Evolutionary conservation across 1,284 basidiomycete species (phyloP).

Genomic region (Ceratobasidium sp.): DNA sequence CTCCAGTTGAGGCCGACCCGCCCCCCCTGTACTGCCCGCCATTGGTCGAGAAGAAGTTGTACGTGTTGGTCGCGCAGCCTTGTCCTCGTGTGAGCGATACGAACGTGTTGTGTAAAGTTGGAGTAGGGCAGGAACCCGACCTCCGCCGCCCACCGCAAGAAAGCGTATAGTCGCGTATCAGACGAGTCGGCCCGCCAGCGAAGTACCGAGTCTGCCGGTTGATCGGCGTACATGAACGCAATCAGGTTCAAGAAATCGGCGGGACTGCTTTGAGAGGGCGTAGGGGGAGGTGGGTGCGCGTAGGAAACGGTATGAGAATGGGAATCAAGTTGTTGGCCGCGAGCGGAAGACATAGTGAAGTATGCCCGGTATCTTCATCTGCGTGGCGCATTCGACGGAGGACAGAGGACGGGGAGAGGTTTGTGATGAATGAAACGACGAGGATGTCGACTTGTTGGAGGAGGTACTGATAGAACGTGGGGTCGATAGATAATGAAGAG

Average conservation of each 20-base stretch:
- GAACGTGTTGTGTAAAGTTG: conserved; percentile 89
- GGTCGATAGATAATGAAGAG: conserved; percentile 65
- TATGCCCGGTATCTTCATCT: conserved; percentile 77
- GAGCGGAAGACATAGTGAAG: conserved; percentile 72
- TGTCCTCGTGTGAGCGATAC: conserved; percentile 85
- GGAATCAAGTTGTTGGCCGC: conserved; percentile 67
- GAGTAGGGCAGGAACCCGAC: conserved; percentile 76
- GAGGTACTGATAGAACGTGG: conserved; percentile 76
- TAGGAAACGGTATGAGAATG: conserved; percentile 60
- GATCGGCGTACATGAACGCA: conserved; percentile 80
- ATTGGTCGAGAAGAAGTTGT: conserved; percentile 75
- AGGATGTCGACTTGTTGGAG: conserved; percentile 78
- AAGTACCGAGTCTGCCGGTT: conserved; percentile 80
- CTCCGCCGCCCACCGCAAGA: conserved; percentile 89
- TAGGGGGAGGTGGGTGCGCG: conserved; percentile 53
- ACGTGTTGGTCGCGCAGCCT: conserved; percentile 84
- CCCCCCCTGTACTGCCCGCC: conserved; percentile 67
- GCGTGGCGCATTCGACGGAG: conserved; percentile 91
- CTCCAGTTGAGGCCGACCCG: conserved; percentile 58
- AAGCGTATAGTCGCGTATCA: conserved; percentile 77
- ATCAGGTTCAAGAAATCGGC: conserved; percentile 87
- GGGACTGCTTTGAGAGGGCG: conserved; percentile 79
- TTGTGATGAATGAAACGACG: conserved; percentile 78
- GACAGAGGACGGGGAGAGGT: conserved; percentile 77
- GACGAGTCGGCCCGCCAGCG: conserved; percentile 85